Evolutionary conservation across 2,329 filamentous ascomycete species (phyloP).

Genomic region (Aspergillus proliferans): DNA sequence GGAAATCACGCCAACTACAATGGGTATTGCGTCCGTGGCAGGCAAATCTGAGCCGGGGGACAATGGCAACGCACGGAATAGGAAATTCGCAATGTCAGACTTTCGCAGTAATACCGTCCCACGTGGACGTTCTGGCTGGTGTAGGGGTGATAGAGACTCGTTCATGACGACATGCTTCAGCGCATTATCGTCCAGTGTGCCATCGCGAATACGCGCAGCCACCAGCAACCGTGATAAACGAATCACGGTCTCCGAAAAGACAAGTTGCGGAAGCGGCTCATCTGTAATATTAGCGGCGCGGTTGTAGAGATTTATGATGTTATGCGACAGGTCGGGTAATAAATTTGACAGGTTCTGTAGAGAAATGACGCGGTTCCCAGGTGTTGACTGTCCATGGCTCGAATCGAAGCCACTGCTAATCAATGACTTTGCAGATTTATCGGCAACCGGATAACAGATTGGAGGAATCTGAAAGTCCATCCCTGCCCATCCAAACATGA

Average conservation of each 20-base stretch:
- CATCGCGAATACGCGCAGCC: constrained; percentile 45
- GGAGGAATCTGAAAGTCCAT: constrained; percentile 65
- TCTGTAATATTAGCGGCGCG: constrained; percentile 47
- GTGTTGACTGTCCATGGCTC: constrained; percentile 36
- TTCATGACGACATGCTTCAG: constrained; percentile 56
- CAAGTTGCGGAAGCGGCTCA: constrained; percentile 48
- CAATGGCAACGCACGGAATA: constrained; percentile 66
- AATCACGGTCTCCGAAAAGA: constrained; percentile 53
- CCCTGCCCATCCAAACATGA: constrained; percentile 78
- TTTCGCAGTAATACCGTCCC: constrained; percentile 45
- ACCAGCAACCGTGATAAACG: constrained; percentile 50
- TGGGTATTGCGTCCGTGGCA: constrained; percentile 67
- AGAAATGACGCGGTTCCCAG: constrained; percentile 42
- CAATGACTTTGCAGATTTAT: constrained; percentile 44
- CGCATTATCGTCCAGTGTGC: constrained; percentile 45
- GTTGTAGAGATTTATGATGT: constrained; percentile 52
- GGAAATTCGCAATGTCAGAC: constrained; percentile 57
- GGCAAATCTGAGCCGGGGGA: constrained; percentile 57
- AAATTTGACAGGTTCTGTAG: constrained; percentile 47
- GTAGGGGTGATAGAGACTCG: constrained; percentile 34
- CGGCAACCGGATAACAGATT: constrained; percentile 46
- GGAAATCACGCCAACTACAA: constrained; percentile 80
- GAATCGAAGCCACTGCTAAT: constrained; percentile 34
- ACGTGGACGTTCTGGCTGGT: constrained; percentile 29
- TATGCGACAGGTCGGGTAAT: constrained; percentile 51